These are phyloP conservation scores for Colletotrichum sp. DNA, from an alignment of 2,329 filamentous ascomycete species.

Conservation along the genomic window DNA sequence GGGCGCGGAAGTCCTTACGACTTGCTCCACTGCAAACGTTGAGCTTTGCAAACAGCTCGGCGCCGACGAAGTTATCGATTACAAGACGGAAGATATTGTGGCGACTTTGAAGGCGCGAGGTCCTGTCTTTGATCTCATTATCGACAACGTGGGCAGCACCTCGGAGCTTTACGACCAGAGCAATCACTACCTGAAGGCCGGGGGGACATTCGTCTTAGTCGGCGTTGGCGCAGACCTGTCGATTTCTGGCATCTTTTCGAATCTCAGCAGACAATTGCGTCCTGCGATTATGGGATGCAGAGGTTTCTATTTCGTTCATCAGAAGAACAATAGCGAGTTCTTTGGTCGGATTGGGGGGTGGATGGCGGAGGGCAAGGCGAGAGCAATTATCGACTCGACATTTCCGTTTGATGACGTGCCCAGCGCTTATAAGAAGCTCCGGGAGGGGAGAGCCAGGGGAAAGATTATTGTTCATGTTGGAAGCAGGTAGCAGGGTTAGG, in stretches of 20 bases:
- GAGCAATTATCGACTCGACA: constrained; percentile 24
- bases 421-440: constrained; percentile 27
- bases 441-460: constrained; percentile 22
- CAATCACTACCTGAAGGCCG: constrained; percentile 46
- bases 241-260: background rate
- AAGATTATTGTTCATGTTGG: constrained; percentile 29
- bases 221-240: constrained; percentile 40
- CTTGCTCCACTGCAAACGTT: constrained; percentile 37
- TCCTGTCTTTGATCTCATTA: constrained; percentile 25
- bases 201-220: constrained; percentile 69
- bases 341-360: constrained; percentile 23
- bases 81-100: constrained; percentile 25
- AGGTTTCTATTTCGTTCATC: constrained; percentile 8
- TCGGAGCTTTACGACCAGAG: constrained; percentile 24
- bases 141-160: constrained; percentile 29
- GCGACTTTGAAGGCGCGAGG: constrained; percentile 20
- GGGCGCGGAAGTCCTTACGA: constrained; percentile 37
- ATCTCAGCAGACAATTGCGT: background rate
- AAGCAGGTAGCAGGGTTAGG: too few species aligned
- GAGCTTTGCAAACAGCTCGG: constrained; percentile 37
- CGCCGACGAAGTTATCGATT: constrained; percentile 42
- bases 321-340: constrained; percentile 5
- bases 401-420: constrained; percentile 26
- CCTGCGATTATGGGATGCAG: background rate
- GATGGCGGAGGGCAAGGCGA: constrained; percentile 30